A percentile compares a stretch with the other conserved stretches of the same genome.
Evolutionary conservation across 306 rosid genomes (phyloP).

Genomic region (Malus asiatica): DNA sequence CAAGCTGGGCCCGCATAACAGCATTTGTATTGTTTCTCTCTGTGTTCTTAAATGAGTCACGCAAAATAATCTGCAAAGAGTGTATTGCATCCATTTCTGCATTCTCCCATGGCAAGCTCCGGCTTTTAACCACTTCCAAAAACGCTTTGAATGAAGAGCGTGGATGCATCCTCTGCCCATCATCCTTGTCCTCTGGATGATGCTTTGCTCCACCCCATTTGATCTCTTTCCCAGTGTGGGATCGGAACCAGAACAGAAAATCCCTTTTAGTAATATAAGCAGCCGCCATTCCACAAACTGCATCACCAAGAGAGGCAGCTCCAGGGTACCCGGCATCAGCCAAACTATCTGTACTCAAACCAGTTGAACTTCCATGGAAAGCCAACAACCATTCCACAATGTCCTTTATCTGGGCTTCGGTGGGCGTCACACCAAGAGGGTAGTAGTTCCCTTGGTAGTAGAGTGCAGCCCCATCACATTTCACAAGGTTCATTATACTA

Average conservation of each 20-base stretch:
- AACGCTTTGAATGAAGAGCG: constrained; percentile 97
- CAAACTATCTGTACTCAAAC: constrained; percentile 94
- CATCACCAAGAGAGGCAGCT: constrained; percentile 83
- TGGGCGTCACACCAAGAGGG: constrained; percentile 69
- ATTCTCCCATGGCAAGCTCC: constrained; percentile 91
- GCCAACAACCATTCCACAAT: constrained; percentile 81
- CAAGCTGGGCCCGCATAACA: constrained; percentile 44
- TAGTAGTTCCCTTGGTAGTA: constrained; percentile 58
- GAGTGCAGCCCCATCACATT: constrained; percentile 94
- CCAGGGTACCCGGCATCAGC: constrained; percentile 93
- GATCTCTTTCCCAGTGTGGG: constrained; percentile 83
- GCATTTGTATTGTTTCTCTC: constrained; percentile 67
- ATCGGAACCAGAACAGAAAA: constrained; percentile 92
- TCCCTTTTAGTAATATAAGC: constrained; percentile 75
- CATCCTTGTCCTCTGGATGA: constrained; percentile 97
- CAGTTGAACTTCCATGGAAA: constrained; percentile 81
- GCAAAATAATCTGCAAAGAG: constrained; percentile 88
- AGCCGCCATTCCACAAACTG: constrained; percentile 95
- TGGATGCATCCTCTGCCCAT: constrained; percentile 96
- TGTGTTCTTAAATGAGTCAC: constrained; percentile 70
- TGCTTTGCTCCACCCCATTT: constrained; percentile 99
- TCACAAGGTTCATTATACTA: constrained; percentile 83
- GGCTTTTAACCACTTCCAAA: constrained; percentile 92
- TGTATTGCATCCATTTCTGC: constrained; percentile 98
- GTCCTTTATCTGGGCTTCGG: constrained; percentile 76